phyloP scores from a whole-genome alignment of 768 basidiomycete genomes.

The Boletus rubescentipes region DNA sequence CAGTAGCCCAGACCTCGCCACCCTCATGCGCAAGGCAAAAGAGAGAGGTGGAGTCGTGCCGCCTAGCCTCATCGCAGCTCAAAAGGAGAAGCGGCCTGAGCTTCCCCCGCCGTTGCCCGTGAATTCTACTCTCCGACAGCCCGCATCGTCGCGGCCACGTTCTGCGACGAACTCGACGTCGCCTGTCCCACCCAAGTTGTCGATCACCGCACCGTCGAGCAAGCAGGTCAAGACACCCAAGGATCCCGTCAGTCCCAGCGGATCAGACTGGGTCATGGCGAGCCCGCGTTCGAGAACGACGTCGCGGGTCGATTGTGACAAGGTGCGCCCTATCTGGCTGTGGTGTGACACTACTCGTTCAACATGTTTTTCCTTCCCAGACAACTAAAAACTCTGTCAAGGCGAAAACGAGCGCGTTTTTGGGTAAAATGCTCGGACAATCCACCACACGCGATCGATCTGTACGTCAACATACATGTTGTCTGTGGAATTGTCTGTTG shows the following conservation, averaged over 20 bases:
- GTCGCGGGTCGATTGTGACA: constrained; percentile 44
- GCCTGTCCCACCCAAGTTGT: constrained; percentile 33
- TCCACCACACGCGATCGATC: constrained; percentile 65
- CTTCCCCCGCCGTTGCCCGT: constrained; percentile 44
- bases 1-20: constrained; percentile 89
- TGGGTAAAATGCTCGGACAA: constrained; percentile 77
- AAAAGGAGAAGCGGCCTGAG: constrained; percentile 37
- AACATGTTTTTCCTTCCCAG: constrained; percentile 8
- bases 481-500: constrained; percentile 11
- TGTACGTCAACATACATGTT: constrained; percentile 40
- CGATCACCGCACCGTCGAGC: constrained; percentile 32
- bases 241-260: constrained; percentile 34
- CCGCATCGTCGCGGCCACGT: constrained; percentile 34
- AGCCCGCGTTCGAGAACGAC: constrained; percentile 45
- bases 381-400: constrained; percentile 62
- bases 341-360: background rate
- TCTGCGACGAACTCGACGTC: constrained; percentile 42
- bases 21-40: constrained; percentile 80
- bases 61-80: constrained; percentile 27
- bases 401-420: constrained; percentile 77
- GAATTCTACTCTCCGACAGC: constrained; percentile 27
- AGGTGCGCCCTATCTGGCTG: constrained; percentile 37
- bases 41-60: constrained; percentile 53
- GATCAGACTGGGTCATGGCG: constrained; percentile 49
- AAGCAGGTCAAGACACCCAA: constrained; percentile 26